Evolutionary conservation across 2,329 filamentous ascomycete genomes (phyloP).

Genomic region (Beauveria australis): DNA sequence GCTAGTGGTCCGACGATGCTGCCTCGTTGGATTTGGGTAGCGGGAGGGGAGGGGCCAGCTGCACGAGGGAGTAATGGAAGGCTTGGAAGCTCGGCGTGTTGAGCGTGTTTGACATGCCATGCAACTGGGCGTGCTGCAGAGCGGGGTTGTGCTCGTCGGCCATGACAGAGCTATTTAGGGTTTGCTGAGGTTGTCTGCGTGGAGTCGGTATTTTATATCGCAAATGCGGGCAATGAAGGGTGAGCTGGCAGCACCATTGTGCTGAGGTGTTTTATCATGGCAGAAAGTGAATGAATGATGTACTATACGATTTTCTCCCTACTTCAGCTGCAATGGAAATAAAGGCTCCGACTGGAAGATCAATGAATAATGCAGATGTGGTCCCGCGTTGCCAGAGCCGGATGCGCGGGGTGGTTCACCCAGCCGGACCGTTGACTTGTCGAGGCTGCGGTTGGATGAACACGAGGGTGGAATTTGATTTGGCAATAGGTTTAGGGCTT

Average conservation of each 20-base stretch:
- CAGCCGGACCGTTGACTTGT: neutral
- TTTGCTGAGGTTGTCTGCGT: neutral
- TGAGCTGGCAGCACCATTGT: neutral
- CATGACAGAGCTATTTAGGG: neutral
- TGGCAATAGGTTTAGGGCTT: constrained; percentile 6
- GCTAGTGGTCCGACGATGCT: neutral
- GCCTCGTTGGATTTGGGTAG: neutral
- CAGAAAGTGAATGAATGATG: neutral
- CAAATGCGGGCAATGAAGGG: neutral
- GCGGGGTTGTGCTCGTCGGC: neutral
- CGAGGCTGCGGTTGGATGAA: neutral
- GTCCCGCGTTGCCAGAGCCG: neutral
- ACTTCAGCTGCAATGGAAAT: neutral
- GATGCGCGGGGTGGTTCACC: neutral
- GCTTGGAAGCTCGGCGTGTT: neutral
- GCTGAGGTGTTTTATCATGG: neutral
- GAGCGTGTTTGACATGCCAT: neutral
- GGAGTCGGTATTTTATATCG: neutral
- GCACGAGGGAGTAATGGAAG: neutral
- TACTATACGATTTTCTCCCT: neutral
- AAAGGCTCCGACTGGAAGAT: neutral
- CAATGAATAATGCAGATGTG: neutral
- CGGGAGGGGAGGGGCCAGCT: neutral
- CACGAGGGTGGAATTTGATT: neutral
- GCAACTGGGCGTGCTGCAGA: neutral